Evolutionary conservation across 305 asterid species (phyloP), one percentile per base, ranked within the genome.

Genomic region (Solanum hybrid): DNA sequence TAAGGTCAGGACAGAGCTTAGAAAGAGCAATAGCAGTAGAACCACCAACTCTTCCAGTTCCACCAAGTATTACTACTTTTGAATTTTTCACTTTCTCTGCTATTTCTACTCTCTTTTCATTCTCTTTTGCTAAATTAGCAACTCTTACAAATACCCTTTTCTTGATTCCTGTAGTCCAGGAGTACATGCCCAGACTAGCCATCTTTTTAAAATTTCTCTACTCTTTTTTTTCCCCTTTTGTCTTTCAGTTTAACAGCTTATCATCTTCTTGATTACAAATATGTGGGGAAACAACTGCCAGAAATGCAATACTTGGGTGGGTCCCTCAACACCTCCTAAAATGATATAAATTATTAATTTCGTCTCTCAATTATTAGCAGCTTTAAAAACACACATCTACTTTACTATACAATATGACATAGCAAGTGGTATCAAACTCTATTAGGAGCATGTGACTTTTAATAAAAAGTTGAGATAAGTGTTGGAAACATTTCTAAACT

Each of bases 31-130:
- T 37, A 89, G 98, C 99, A 38, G 98, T 96, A 75, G 98, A 97
- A 31, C 99, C 98, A 60, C 99, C 99, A 71, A 97, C 99, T 93
- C 99, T 96, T 86, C 99, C 99, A 29, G 99, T 97, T 79, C 98
- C 99, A 31, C 99, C 99, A 5, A 96, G 89, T 91, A 96, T 89
- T 89, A 97, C 89, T 51, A 96, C 88, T 93, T 96, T 93, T 3
- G 98, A 94, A 5, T 90, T 93, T 91, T 91, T 93, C 37, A 91
- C 94, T 20, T 91, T 94, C 4, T 94, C 95, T 26, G 94, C 91
- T 27, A 95, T 91, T 86, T 95, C 92, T 69, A 93, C 91, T 90
- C 84, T 90, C 11, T 75, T 38, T 89, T 87, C 87, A 85, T 90
- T 91, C 16, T 87, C 88, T 75, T 92, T 91, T 36, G 88, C 92